These are phyloP conservation scores for Dryas octopetala DNA, from an alignment of 306 rosid species.

Conservation along the genomic window DNA sequence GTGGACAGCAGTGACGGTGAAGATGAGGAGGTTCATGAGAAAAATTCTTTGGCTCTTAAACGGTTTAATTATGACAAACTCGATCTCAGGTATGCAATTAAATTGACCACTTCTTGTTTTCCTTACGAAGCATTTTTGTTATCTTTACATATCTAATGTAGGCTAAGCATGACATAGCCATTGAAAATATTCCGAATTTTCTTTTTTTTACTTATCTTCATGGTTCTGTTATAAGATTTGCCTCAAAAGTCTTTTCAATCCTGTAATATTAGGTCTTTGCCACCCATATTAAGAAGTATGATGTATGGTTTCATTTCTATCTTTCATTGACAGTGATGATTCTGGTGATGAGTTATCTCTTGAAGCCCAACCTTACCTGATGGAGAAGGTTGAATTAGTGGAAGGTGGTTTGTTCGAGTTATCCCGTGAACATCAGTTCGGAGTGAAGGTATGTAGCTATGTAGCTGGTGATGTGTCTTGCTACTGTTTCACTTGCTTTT, in stretches of 20 bases:
- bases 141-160: not conserved
- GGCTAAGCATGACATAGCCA: not conserved
- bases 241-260: not conserved
- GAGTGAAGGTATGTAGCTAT: slow-evolving; percentile 51
- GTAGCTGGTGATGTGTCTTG: slow-evolving; percentile 12
- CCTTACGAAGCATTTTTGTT: not conserved
- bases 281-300: not conserved
- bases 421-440: slow-evolving; percentile 58
- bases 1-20: slow-evolving; percentile 42
- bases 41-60: slow-evolving; percentile 28
- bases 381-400: slow-evolving; percentile 59
- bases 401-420: slow-evolving; percentile 69
- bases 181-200: not conserved
- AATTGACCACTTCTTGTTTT: not conserved
- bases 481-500: not conserved
- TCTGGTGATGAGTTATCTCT: slow-evolving; percentile 43
- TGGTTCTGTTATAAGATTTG: not conserved
- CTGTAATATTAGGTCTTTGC: not conserved
- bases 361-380: slow-evolving; percentile 52
- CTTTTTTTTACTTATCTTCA: not conserved
- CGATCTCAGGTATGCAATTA: slow-evolving; percentile 52
- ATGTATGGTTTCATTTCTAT: slow-evolving; percentile 15
- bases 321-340: slow-evolving; percentile 58
- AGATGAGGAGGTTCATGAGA: slow-evolving; percentile 37
- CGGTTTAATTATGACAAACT: slow-evolving; percentile 54